Evolutionary conservation across 2,329 filamentous ascomycete genomes (phyloP), one percentile per base, ranked within the genome.

Genomic region (Orbilia blumenaviensis): DNA sequence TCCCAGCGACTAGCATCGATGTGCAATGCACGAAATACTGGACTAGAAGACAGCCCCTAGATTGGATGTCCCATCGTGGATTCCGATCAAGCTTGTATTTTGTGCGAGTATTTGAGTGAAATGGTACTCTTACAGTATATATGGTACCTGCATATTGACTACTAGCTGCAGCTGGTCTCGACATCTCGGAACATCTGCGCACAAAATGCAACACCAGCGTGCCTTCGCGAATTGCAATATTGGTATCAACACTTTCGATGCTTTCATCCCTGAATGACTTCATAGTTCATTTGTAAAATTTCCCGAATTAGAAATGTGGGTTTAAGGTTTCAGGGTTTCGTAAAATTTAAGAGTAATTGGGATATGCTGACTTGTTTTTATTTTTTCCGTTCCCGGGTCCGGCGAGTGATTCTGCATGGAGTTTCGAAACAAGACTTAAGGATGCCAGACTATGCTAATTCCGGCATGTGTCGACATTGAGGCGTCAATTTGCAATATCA

Each of bases 101-200:
- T 9, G 18, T 25, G 18, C 9, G 10, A 38, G n/a, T 18, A 7
- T 10, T n/a, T 29, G 3, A 14, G 21, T 44, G 56, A 21, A 56
- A 23, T 21, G 18, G 18, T 56, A 38, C 29, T 16, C 29, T n/a
- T 38, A 18, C n/a, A n/a, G n/a, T n/a, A n/a, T n/a, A n/a, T n/a
- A n/a, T 27, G 42, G 66, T 69, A 69, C 66, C 66, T 69, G 66
- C 66, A 69, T 69, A 69, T 62, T 48, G 12, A 18, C 14, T 46
- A n/a, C 25, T n/a, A n/a, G n/a, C n/a, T 38, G 32, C 27, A 42
- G 34, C 18, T 27, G 18, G 21, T 34, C 46, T 46, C 1, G 42
- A 21, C 18, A 23, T 46, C 6, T 44, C 1, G 12, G n/a, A n/a
- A 44, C 23, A 5, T 56, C 46, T 23, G 5, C 29, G 25, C 6